Base-by-base conservation (phyloP, 371 early-diverging fungal species). In the Phascolomyces articulosus region DNA sequence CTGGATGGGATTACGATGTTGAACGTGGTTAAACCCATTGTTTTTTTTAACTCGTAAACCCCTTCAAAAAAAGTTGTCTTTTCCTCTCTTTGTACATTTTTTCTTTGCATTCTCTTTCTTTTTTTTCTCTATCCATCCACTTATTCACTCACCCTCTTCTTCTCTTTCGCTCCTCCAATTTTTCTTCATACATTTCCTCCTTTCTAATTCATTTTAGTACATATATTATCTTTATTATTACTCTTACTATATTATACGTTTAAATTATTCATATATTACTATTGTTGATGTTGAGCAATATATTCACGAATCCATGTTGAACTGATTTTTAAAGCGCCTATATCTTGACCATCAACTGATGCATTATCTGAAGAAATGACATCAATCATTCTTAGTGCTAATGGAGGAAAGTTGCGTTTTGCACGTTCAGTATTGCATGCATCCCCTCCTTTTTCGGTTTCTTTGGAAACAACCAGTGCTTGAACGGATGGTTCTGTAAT, bases 391-490 rank as follows among this genome's bases (percentile, higher is more conserved):
- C 86, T 78, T 24, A 96, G 77, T 21, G 81, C 85, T 72, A 96
- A 72, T n/a, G 78, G 75, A 1, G 72, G 62, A 34, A 89, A 76
- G 10, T 73, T 72, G n/a, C 74, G 75, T 68, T 80, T 77, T 16
- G 47, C 70, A 40, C 88, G 79, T 64, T 84, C 86, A 54, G 57
- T 73, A 72, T 90, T 91, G 58, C 91, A 92, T 20, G 87, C 83
- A 53, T 83, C 80, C 18, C 94, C 93, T 15, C 96, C 96, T 13
- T 76, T 69, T 40, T 85, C 61, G 0, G 98, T 97, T 68, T 98
- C 98, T 27, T 85, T 76, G 8, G 96, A 95, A n/a, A 93, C 93
- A 11, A 95, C 95, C 20, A 98, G 69, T 0, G 91, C 94, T 55
- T 91, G 85, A 26, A 97, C 82, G 0, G 85, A 75, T 0, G 89